Base-by-base conservation (phyloP, 2,329 filamentous ascomycete genomes). In the Phyllosticta citrichinensis region DNA sequence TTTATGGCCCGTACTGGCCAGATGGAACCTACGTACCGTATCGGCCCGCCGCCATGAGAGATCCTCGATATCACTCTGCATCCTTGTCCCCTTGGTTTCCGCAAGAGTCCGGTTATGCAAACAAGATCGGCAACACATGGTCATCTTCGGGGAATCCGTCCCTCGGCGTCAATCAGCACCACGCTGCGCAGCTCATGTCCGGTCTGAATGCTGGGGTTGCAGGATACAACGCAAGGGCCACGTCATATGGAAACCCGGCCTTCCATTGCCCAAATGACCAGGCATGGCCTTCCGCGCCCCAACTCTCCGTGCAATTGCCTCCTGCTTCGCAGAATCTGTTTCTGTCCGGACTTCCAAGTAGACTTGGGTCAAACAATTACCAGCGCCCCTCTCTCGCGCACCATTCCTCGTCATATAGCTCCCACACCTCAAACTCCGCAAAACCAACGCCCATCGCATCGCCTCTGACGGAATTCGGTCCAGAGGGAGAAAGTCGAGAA, bases 401-500 rank as follows among this genome's bases (percentile, higher is more conserved):
- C 22, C 60, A 50, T 47, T 57, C 60, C 40, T 14, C 60, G 25
- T 52, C 60, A 10, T 61, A 53, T 19, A 33, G 33, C 52, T 27
- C 56, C 58, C 9, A 54, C 24, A 35, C 51, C 57, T 27, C n/a
- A 47, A 11, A 19, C 40, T 1, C 40, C 61, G 50, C 53, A 22
- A 50, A 61, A 17, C 22, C 54, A 2, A 55, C 60, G 11, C 55
- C 60, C 17, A 17, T 57, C n/a, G 33, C 50, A n/a, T 27, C 61
- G 19, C 25, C 70, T 1, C 62, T 68, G 14, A 52, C 66, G 24
- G 77, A 79, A 47, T 77, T 72, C 61, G 74, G 73, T 2, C 65
- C 74, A 2, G 76, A 77, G 64, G 75, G 72, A 3, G 71, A 74
- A 58, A 71, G 73, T 54, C 69, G 76, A 35, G 78, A 80, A 62